phyloP scores from a whole-genome alignment of 169 alveolate genomes.

The Eimeria sp. region DNA sequence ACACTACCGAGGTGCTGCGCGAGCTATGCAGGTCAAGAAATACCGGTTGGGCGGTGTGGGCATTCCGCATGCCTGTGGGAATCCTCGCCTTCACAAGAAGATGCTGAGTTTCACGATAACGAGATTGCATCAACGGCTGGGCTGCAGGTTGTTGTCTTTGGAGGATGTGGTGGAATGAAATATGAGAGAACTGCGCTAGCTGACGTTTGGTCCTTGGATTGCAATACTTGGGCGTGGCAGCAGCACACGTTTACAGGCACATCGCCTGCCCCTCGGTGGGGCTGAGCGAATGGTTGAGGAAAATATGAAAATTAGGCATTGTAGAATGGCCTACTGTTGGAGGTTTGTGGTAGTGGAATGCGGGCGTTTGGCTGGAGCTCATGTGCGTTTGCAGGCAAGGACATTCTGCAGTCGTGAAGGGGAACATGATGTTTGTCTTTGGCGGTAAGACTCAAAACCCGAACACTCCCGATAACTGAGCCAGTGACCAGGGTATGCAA shows the following conservation, averaged over 20 bases:
- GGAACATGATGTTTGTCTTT: conserved; percentile 69
- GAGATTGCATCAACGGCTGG: neutral
- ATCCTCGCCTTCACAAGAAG: neutral
- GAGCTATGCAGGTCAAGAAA: neutral
- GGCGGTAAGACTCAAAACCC: conserved; percentile 47
- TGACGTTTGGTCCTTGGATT: conserved; percentile 94
- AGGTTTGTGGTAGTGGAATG: neutral
- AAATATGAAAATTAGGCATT: neutral
- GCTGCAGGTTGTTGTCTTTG: conserved; percentile 84
- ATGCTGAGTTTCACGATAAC: conserved; percentile 12
- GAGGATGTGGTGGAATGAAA: conserved; percentile 96
- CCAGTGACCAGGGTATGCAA: neutral
- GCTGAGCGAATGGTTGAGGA: neutral
- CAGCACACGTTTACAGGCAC: conserved; percentile 91
- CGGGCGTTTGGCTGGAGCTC: neutral
- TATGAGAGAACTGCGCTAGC: conserved; percentile 92
- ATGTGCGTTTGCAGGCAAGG: conserved; percentile 51
- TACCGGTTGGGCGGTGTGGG: conserved; percentile 22
- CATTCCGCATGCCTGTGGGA: conserved; percentile 60
- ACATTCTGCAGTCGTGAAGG: conserved; percentile 62
- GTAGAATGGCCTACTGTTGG: too few species aligned
- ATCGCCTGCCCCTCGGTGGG: conserved; percentile 92
- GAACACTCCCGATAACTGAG: neutral
- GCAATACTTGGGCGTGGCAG: conserved; percentile 92
- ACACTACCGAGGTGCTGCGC: neutral